Evolutionary conservation across 345 rosid genomes (phyloP).

Genomic region (Citrus sinensis): DVS_A1.0 CM039161.1:6609501-6610000

Average conservation of each 20-base stretch:
- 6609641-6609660: slow-evolving; percentile 47
- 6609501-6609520: slow-evolving; percentile 21
- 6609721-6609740: not conserved
- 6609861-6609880: too few relatives aligned
- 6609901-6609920: not conserved
- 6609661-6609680: slow-evolving; percentile 48
- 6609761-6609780: too few relatives aligned
- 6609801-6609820: not conserved
- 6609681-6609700: slow-evolving; percentile 45
- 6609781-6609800: not conserved
- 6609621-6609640: slow-evolving; percentile 47
- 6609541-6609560: slow-evolving; percentile 22
- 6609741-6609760: not conserved
- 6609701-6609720: slow-evolving; percentile 30
- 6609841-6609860: not conserved
- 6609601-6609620: slow-evolving; percentile 51
- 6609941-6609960: not conserved
- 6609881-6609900: not conserved
- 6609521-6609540: slow-evolving; percentile 29
- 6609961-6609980: too few relatives aligned
- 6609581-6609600: slow-evolving; percentile 31
- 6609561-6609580: slow-evolving; percentile 30
- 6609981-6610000: too few relatives aligned
- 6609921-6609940: not conserved
- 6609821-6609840: not conserved